Base-by-base conservation (phyloP, 257 asterid genomes). In the Nicotiana attenuata region DNA sequence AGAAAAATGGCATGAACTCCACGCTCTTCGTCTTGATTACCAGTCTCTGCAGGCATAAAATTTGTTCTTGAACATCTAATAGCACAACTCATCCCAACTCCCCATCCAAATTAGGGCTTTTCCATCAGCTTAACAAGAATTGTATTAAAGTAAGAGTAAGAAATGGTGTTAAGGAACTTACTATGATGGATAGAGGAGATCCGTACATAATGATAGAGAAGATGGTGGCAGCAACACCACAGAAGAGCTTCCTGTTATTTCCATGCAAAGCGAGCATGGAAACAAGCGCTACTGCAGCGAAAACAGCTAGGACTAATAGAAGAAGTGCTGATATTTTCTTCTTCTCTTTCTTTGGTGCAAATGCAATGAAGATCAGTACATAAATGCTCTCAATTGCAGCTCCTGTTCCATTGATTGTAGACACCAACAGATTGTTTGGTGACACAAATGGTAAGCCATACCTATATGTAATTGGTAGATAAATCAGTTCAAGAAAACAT, bases 381-480 rank as follows among this genome's bases (percentile, higher is more conserved):
- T 91, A 93, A 10, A 88, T 80, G 57, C 61, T 11, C 67, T 94
- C 96, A 31, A 94, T 88, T 29, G 20, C 93, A 16, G 91, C 95
- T 3, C 98, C 98, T 3, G 96, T 88, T 17, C 92, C 97, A 19
- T 93, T 94, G 55, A 93, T 87, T 3, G 94, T 91, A 2, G 97
- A 91, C 15, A 95, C 93, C 1, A 92, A 87, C 65, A 95, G 56
- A 84, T 95, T 95, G 89, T 95, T 85, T 4, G 93, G 93, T n/a
- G 99, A 93, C 82, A 95, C 97, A 81, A 95, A 93, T 2, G 98
- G 97, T 87, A 92, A 73, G 4, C 97, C 99, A 55, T 95, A 95
- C 98, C 99, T 95, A 84, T 50, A 50, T 67, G 59, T 80, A 69
- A 67, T 80, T 78, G 80, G 81, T 53, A 81, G 53, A 82, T 35